Evolutionary conservation across 768 basidiomycete species (phyloP), one percentile per base, ranked within the genome.

Genomic region (Mycena floridula): DNA sequence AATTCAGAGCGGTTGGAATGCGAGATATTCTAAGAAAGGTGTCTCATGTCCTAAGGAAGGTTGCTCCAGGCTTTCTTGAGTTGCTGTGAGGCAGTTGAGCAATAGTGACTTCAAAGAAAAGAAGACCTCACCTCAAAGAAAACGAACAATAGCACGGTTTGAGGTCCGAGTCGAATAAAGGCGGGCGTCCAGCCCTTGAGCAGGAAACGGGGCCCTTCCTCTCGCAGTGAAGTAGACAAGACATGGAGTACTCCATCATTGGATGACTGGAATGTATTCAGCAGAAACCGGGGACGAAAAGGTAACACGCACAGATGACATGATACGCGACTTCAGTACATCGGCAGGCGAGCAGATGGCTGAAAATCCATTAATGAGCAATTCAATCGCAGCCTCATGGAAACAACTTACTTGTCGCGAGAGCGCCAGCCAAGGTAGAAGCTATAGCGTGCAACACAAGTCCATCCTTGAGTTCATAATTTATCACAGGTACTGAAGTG

Each of bases 161-260:
- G 89, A 2, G 89, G 89, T 23, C 83, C 88, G 35, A 92, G 64
- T 39, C 89, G 81, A 53, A 85, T 78, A 63, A 89, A 92, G 7
- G 89, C 85, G 2, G 89, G 89, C 15, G 86, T 86, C 89, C 89
- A 92, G 25, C 89, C 89, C 59, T 87, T 90, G 64, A 92, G 87
- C 43, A 91, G 67, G 59, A 91, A 90, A 47, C 71, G 68, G 8
- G 79, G 72, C 0, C 89, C 89, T 68, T 92, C 89, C 54, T 82
- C 71, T 30, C 73, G 74, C 26, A 89, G 63, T 4, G 87, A 86
- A 35, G 60, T 68, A 23, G 62, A 65, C 11, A 89, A 60, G 23
- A 89, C 70, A 43, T 75, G 68, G 18, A 77, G 35, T 3, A 79
- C 66, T 15, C 65, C 68, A 3, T 69, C 60, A 5, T 71, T 68